Evolutionary conservation across 352 stramenopile species (phyloP), one percentile per base, ranked within the genome.

Genomic region (Globisporangium nunn): DNA sequence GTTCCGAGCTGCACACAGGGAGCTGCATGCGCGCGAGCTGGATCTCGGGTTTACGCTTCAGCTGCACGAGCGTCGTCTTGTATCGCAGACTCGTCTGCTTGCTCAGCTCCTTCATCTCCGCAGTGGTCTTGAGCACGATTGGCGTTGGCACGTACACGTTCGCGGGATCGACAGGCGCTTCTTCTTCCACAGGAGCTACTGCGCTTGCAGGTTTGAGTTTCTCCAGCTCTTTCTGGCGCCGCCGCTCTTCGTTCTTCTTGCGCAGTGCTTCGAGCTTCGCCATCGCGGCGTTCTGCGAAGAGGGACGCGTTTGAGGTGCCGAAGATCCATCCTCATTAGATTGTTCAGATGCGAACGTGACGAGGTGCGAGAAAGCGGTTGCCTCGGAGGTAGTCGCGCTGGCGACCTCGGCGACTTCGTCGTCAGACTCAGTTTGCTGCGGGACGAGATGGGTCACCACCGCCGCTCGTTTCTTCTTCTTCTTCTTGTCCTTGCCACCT

Each of bases 1-100:
- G 97, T 71, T 99, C 97, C 62, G 98, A 99, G 30, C 79, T 89
- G 63, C 94, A 98, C 39, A 99, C 96, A 3, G 97, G 97, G 35
- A 99, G 80, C 71, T 98, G 81, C 77, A 96, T 98, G 52, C 97
- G 89, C 39, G 74, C 74, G 57, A 96, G 65, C 62, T 96, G 72
- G 35, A 99, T 93, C 41, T 86, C 78, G 0, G 79, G 67, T 15
- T 91, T 88, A 33, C 96, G 85, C 33, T 85, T 77, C 33, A 91
- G 69, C 56, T 73, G 67, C 48, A 91, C 81, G 23, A 91, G 74
- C 33, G 71, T 83, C 33, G 70, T 87, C 70, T 93, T 89, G 70
- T 85, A 76, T 28, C 60, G 67, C 50, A 89, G 30, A 43, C 55
- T 67, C 11, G 63, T 75, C 28, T 62, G 63, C 51, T 87, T 72